Base-by-base conservation (phyloP, 2,329 filamentous ascomycete species). In the Epicoccum nigrum region DNA sequence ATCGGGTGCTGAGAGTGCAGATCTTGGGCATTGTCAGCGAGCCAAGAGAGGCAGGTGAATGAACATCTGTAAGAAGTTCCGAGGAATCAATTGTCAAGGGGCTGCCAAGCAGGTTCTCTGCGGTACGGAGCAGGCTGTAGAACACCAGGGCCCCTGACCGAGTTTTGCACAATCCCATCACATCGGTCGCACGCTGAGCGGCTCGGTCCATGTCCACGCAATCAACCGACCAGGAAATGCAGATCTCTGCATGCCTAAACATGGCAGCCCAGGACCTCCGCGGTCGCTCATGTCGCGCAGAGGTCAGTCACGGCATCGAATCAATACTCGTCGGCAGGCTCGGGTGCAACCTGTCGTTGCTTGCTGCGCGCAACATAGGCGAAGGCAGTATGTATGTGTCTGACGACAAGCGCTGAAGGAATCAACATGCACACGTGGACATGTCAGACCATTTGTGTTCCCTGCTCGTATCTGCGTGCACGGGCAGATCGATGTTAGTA, bases 131-230 rank as follows among this genome's bases (percentile, higher is more conserved):
- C 42, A 35, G 48, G 48, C 45, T 35, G 41, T 20, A 51, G 17
- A 45, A 46, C 37, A 37, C 19, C 37, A 50, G 34, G 40, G 34
- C 31, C 32, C 45, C 37, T 33, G 27, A 39, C 9, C 34, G 15
- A 7, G 19, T 42, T 15, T 8, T 27, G n/a, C 25, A 7, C 35
- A 42, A 35, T 45, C 31, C 41, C 41, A 41, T 41, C 43, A 49
- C 54, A 55, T 62, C 63, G 63, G 63, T 51, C 58, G 54, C 42
- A 52, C 51, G 54, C 62, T 57, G 54, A 56, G 38, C 60, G 60
- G 62, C 56, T 39, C 43, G 43, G 43, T 32, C 52, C 52, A 55
- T 52, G 56, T 56, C 58, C 60, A 58, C 58, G 63, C 59, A 63
- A 60, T 59, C 62, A 60, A 48, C 55, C 51, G 45, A 55, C 52